Base-by-base conservation (phyloP, 2,329 filamentous ascomycete genomes). In the Cyphellophora attinorum region DNA sequence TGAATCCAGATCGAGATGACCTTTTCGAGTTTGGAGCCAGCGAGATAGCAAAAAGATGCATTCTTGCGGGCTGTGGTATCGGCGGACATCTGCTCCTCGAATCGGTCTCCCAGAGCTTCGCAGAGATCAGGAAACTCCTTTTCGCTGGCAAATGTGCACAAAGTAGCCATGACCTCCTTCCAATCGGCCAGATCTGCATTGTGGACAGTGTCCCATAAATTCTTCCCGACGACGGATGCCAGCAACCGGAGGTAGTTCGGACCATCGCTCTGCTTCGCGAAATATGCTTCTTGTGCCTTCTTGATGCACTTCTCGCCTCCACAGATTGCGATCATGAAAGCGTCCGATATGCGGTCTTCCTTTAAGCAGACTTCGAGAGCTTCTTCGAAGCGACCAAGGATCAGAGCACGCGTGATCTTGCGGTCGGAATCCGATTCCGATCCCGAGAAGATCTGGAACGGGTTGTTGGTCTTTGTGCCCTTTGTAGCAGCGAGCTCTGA, bases 241-340 rank as follows among this genome's bases (percentile, higher is more conserved):
- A 98, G 70, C 6, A 98, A 70, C 28, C 93, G 81, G 37, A 96
- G 68, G 53, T 98, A 98, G 61, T 89, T 96, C 2, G 93, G 89
- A 17, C 81, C 79, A 39, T 80, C 79, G 5, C 75, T 72, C 59
- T 88, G 85, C 51, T 81, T 81, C 38, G 85, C 81, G 44, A 98
- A 76, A 56, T 98, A 98, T 10, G 86, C 79, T 41, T 82, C 73
- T 59, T 96, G 91, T 4, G 89, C 89, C 65, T 93, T 95, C 51
- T 94, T 85, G 28, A 96, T 81, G 40, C 93, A 81, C 46, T 86
- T 82, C 56, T 93, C 85, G 31, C 89, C 91, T 39, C 91, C 88
- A 51, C 88, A 96, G 51, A 96, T 94, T 30, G 93, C 91, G 54
- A 98, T 89, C 67, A 98, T 85, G 61, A 98, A 94, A 25, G 91